Conservation (phyloP, 1,139 yeast genomes). For the Kazachstania sp. region DNA sequence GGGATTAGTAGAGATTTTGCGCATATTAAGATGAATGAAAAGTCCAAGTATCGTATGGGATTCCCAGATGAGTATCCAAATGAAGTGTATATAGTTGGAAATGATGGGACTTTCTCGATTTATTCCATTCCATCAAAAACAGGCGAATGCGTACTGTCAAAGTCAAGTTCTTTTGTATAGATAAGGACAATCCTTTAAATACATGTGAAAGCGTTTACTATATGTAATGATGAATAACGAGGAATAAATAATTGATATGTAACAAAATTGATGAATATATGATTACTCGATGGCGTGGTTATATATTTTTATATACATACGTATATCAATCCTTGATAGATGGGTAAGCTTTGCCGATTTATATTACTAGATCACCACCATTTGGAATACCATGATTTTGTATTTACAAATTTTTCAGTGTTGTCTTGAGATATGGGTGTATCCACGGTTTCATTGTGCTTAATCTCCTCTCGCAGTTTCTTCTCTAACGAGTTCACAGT, state of each 20-base stretch:
- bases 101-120: slow-evolving; percentile 24
- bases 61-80: slow-evolving; percentile 28
- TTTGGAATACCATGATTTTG: slow-evolving; percentile 2
- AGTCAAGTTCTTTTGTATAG: slow-evolving; percentile 18
- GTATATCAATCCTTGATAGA: neutral
- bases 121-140: slow-evolving; percentile 24
- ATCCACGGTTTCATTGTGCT: neutral
- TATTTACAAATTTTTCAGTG: neutral
- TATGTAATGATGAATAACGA: no score
- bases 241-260: neutral
- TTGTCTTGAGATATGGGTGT: no score
- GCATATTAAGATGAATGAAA: slow-evolving; percentile 20
- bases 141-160: slow-evolving; percentile 26
- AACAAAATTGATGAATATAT: neutral
- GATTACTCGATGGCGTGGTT: neutral
- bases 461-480: slow-evolving; percentile 10
- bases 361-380: no score
- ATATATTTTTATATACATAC: neutral
- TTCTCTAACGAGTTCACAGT: slow-evolving; percentile 15
- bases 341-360: neutral
- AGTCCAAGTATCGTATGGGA: slow-evolving; percentile 19
- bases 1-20: slow-evolving; percentile 27
- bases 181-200: no score
- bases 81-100: slow-evolving; percentile 24
- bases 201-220: no score